Conservation (phyloP, 257 asterid species). For the Solanum etuberosum region DNA sequence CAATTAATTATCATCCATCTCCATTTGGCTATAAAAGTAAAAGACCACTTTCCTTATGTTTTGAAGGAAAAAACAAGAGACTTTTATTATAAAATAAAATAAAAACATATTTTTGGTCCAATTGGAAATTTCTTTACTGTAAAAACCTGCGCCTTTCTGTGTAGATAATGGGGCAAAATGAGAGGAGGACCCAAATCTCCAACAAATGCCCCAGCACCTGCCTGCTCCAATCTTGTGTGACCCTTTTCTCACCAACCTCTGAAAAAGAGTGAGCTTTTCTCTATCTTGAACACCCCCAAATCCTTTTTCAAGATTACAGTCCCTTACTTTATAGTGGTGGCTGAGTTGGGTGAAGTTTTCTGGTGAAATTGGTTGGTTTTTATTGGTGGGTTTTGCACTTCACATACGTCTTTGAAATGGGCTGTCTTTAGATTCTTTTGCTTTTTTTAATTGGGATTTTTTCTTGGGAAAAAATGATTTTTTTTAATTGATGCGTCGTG, state of each 20-base stretch:
- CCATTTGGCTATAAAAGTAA: background rate
- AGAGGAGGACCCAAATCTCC: background rate
- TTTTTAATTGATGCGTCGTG: background rate
- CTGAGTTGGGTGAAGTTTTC: background rate
- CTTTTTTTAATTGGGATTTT: background rate
- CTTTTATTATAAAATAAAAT: too few relatives aligned
- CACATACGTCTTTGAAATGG: background rate
- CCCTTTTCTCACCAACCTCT: background rate
- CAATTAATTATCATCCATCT: background rate
- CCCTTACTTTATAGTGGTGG: background rate
- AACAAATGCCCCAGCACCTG: background rate
- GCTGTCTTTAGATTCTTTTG: background rate
- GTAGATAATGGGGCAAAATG: background rate
- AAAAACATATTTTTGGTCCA: background rate
- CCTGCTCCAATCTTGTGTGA: background rate
- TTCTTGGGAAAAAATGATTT: background rate
- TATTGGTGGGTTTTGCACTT: conserved; percentile 2
- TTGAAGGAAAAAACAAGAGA: background rate
- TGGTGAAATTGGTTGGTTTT: background rate
- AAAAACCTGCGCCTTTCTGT: background rate
- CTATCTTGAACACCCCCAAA: background rate
- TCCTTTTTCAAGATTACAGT: background rate
- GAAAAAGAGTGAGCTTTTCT: background rate
- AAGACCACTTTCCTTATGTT: background rate
- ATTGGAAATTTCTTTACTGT: background rate